A percentile compares a stretch with the other conserved stretches of the same genome.
Conservation (phyloP, 2,329 filamentous ascomycete genomes). For the Ceratocystis variospora region DNA sequence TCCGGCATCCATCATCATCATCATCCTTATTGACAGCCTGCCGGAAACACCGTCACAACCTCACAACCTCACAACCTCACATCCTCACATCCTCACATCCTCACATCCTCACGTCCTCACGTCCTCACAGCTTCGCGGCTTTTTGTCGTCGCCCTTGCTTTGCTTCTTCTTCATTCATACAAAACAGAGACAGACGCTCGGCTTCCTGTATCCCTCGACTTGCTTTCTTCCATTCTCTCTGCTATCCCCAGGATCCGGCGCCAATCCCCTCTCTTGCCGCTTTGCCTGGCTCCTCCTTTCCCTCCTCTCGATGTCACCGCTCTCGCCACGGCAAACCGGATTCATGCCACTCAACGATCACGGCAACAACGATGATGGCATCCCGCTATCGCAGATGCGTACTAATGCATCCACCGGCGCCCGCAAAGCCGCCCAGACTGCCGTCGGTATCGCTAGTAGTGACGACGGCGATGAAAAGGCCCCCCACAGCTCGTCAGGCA, state of each 20-base stretch:
- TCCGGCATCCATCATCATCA: too few species aligned
- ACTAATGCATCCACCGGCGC: conserved; percentile 42
- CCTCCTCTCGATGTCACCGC: conserved; percentile 20
- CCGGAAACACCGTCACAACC: not conserved
- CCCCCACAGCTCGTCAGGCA: conserved; percentile 23
- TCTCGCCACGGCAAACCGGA: conserved; percentile 30
- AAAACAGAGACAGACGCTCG: not conserved
- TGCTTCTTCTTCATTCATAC: not conserved
- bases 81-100: not conserved
- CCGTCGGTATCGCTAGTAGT: conserved; percentile 23
- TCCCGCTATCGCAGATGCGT: conserved; percentile 42
- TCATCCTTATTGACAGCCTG: not conserved
- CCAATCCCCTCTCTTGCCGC: not conserved
- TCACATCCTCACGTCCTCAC: not conserved
- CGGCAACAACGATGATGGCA: conserved; percentile 31
- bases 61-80: not conserved
- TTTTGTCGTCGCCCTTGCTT: not conserved
- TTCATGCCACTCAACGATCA: conserved; percentile 32
- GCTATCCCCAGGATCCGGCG: not conserved
- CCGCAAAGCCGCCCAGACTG: conserved; percentile 33
- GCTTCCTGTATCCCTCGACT: not conserved
- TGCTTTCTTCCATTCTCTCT: not conserved
- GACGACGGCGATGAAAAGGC: conserved; percentile 32
- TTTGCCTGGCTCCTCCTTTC: not conserved
- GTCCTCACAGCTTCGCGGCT: not conserved